These are phyloP conservation scores for Lippia alba DNA, from an alignment of 305 asterid genomes.

Conservation along the genomic window DNA sequence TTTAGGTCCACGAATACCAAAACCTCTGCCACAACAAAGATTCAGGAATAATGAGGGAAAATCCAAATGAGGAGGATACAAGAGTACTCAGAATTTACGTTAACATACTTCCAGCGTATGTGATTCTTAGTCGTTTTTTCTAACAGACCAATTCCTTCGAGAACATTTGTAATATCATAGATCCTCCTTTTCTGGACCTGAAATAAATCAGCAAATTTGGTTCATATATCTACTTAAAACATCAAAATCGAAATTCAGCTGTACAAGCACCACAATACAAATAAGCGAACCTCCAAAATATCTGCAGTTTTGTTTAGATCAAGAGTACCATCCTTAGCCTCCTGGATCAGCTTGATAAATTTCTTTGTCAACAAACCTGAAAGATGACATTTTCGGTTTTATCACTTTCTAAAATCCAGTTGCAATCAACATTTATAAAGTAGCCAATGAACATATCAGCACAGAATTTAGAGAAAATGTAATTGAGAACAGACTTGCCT, in stretches of 20 bases:
- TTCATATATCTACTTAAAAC: conserved; percentile 14
- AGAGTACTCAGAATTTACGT: conserved; percentile 21
- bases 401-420: conserved; percentile 19
- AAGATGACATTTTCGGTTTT: conserved; percentile 20
- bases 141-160: conserved; percentile 88
- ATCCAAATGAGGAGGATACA: conserved; percentile 24
- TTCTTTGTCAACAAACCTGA: conserved; percentile 86
- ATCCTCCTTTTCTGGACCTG: conserved; percentile 96
- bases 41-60: conserved; percentile 35
- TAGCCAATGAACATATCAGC: not conserved
- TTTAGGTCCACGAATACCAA: conserved; percentile 41
- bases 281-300: conserved; percentile 56
- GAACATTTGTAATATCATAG: conserved; percentile 92
- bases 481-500: conserved; percentile 51
- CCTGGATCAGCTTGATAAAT: conserved; percentile 65
- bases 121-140: conserved; percentile 82
- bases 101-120: conserved; percentile 77
- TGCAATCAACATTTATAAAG: conserved; percentile 19
- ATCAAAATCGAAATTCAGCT: conserved; percentile 17
- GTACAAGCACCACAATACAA: conserved; percentile 8
- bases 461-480: conserved; percentile 12
- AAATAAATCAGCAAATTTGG: conserved; percentile 13
- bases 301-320: conserved; percentile 81
- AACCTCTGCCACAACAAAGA: conserved; percentile 53
- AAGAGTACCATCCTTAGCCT: conserved; percentile 71